Conservation (phyloP, 2,329 filamentous ascomycete genomes). For the Epicoccum nigrum region DNA sequence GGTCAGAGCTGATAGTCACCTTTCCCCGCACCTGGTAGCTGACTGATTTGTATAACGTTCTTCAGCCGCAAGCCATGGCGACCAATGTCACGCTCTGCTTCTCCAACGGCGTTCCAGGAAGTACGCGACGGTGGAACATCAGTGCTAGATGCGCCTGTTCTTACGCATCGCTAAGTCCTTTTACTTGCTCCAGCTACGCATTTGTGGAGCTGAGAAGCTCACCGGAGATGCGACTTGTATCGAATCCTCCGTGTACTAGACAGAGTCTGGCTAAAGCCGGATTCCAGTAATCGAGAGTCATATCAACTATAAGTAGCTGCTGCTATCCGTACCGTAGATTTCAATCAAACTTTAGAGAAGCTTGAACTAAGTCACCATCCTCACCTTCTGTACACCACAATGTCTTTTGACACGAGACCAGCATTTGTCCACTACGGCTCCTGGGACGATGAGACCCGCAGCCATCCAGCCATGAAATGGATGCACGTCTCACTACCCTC, state of each 20-base stretch:
- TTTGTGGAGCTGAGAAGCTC: not conserved
- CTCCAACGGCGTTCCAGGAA: not conserved
- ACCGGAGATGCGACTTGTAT: too few species aligned
- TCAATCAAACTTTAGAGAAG: not conserved
- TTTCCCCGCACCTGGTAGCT: slow-evolving; percentile 6
- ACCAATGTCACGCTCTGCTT: not conserved
- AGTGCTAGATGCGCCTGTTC: not conserved
- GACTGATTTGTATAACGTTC: not conserved
- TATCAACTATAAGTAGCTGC: not conserved
- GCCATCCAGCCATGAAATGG: slow-evolving; percentile 22
- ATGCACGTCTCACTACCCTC: slow-evolving; percentile 3
- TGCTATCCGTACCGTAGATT: not conserved
- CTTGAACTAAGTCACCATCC: not conserved
- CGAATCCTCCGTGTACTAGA: too few species aligned
- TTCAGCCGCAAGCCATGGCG: slow-evolving; percentile 13
- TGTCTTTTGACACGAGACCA: slow-evolving; percentile 20
- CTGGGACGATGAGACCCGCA: slow-evolving; percentile 18
- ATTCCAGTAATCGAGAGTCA: too few species aligned
- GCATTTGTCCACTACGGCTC: slow-evolving; percentile 18
- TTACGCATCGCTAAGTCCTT: not conserved
- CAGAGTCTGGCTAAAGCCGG: too few species aligned
- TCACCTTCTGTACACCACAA: not conserved
- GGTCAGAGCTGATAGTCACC: not conserved
- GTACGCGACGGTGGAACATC: not conserved
- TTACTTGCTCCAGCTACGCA: not conserved